Evolutionary conservation across 345 rosid genomes (phyloP), one percentile per base, ranked within the genome.

Genomic region (Pelargonium nanum): DNA sequence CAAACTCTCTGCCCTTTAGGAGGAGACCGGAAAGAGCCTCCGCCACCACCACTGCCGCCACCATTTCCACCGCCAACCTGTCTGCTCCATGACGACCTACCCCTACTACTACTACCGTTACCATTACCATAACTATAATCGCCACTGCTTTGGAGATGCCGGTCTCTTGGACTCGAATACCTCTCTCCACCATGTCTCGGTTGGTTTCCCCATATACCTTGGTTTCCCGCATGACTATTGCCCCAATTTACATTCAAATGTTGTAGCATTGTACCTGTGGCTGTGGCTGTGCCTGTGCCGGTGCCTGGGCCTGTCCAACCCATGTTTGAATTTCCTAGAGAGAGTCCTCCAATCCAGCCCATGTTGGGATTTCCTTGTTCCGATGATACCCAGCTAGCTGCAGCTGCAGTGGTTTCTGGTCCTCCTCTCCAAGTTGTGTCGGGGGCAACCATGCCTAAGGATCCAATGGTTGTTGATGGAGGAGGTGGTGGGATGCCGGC

Each of bases 1-100:
- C 96, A 92, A 19, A 82, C 70, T 55, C 83, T 77, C 65, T 72
- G 85, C 78, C 87, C 87, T 83, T 79, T 88, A 69, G 90, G 78
- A 34, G 81, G 74, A 70, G 78, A 71, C 73, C 81, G 71, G 62
- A 60, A 68, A 28, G 84, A 71, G 60, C 77, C 69, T 2, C 76
- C 61, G 15, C 73, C 79, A 76, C 84, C 86, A 62, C 75, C 81
- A 32, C 76, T 87, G 24, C 66, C 80, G 17, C 77, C 62, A 28
- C 56, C 20, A 6, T 68, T n/a, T n/a, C n/a, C n/a, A n/a, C 66
- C 80, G 17, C 77, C 62, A 28, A 58, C 20, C 4, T 68, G 48
- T 12, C 48, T 40, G 16, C 15, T 40, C 15, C 16, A 40, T 40
- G 48, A 60, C 50, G 77, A 87, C 79, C 77, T 80, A 68, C 69